phyloP scores from a whole-genome alignment of 2,329 filamentous ascomycete genomes.

The Epicoccum nigrum region DNA sequence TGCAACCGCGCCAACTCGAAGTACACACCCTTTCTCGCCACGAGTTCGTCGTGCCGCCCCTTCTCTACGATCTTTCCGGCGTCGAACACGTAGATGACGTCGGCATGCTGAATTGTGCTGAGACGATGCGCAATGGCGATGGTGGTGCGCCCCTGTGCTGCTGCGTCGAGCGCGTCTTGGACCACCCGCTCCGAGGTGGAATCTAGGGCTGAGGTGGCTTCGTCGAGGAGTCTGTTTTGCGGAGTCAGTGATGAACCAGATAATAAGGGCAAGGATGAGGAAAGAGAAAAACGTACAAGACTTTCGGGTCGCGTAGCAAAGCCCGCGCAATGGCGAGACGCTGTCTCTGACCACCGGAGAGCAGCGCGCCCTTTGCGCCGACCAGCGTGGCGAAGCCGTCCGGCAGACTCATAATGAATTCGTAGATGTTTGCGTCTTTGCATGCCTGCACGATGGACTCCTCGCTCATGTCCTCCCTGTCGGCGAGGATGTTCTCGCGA shows the following conservation, averaged over 20 bases:
- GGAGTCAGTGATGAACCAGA: slow-evolving; percentile 7
- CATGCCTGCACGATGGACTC: slow-evolving; percentile 77
- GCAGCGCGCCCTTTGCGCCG: slow-evolving; percentile 75
- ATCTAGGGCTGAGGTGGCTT: slow-evolving; percentile 49
- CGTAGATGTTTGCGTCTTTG: slow-evolving; percentile 63
- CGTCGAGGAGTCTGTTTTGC: slow-evolving; percentile 40
- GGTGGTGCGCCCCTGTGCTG: slow-evolving; percentile 85
- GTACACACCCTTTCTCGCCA: slow-evolving; percentile 51
- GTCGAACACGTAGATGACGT: slow-evolving; percentile 96
- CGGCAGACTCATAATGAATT: slow-evolving; percentile 45
- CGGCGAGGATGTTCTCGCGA: slow-evolving; percentile 77
- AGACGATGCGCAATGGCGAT: slow-evolving; percentile 93
- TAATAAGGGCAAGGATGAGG: slow-evolving; percentile 72
- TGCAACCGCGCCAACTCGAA: slow-evolving; percentile 45
- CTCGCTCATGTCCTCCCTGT: slow-evolving; percentile 71
- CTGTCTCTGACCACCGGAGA: slow-evolving; percentile 86
- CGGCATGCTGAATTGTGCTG: slow-evolving; percentile 91
- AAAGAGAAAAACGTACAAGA: slow-evolving; percentile 76
- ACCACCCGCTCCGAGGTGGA: slow-evolving; percentile 71
- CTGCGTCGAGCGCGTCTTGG: slow-evolving; percentile 79
- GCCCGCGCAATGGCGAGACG: slow-evolving; percentile 93
- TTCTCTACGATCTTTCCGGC: slow-evolving; percentile 83
- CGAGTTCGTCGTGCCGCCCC: slow-evolving; percentile 73
- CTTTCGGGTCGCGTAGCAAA: slow-evolving; percentile 87
- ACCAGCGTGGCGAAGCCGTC: slow-evolving; percentile 87